Evolutionary conservation across 2,329 filamentous ascomycete species (phyloP).

Genomic region (Paracoccidioides brasiliensis): DNA sequence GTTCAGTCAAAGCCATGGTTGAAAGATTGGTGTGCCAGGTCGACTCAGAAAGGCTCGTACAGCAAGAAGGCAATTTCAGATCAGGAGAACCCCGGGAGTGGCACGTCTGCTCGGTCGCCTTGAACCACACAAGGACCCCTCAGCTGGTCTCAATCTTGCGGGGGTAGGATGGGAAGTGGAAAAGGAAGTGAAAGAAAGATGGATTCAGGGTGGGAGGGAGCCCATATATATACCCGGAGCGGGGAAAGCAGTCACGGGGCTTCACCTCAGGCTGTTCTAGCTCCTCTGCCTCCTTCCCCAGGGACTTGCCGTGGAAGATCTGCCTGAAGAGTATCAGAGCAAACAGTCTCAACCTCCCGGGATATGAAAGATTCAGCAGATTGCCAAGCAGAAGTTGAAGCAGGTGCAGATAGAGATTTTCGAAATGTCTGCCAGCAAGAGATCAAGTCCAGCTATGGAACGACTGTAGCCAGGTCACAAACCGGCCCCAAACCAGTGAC

Average conservation of each 20-base stretch:
- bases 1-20: background rate
- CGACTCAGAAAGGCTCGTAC: no score
- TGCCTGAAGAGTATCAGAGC: no score
- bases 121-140: background rate
- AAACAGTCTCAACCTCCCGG: no score
- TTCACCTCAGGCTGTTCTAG: background rate
- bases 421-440: no score
- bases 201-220: background rate
- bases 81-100: no score
- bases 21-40: background rate
- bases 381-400: no score
- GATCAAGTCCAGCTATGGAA: no score
- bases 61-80: no score
- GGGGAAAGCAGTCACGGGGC: background rate
- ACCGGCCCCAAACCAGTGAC: no score
- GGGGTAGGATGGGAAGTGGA: background rate
- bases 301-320: background rate
- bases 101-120: background rate
- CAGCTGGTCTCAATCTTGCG: background rate
- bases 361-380: no score
- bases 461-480: no score
- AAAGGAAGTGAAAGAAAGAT: background rate
- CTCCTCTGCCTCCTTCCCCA: background rate
- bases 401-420: no score
- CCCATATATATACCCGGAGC: background rate